Percentiles rank a stretch among this genome's conserved stretches.
phyloP scores from a whole-genome alignment of 129 eudicot species.

The Ambrosia trifida region DNA sequence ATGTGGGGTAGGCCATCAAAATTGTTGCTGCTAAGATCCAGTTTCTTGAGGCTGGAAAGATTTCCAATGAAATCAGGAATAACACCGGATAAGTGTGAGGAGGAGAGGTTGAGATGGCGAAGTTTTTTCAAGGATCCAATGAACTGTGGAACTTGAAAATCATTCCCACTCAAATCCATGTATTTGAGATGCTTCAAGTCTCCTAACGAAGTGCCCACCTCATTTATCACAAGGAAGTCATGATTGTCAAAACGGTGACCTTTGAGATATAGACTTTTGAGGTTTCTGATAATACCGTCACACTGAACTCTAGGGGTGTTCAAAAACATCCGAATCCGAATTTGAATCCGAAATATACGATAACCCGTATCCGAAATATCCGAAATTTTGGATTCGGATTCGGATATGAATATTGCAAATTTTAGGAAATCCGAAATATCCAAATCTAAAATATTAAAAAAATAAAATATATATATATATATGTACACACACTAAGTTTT shows the following conservation, averaged over 20 bases:
- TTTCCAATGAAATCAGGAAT: neutral
- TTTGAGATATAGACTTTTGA: neutral
- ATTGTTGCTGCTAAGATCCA: neutral
- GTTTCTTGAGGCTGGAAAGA: neutral
- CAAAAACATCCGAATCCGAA: no score
- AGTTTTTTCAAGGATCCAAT: conserved; percentile 1
- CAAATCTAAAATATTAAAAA: no score
- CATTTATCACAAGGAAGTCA: neutral
- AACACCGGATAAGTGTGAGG: neutral
- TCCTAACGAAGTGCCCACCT: neutral
- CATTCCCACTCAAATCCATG: neutral
- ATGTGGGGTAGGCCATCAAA: neutral
- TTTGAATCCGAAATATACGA: no score
- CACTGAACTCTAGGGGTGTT: neutral
- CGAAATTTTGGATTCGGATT: no score
- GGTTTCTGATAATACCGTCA: neutral
- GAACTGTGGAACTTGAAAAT: neutral
- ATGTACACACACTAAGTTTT: no score
- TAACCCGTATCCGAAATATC: no score
- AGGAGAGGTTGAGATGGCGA: neutral
- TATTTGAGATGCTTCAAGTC: neutral
- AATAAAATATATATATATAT: no score
- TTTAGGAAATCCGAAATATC: no score
- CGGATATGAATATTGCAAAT: no score
- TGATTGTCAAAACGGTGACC: no score